Conservation (phyloP, 176 grass and related monocot species). For the Microstegium vimineum region DNA sequence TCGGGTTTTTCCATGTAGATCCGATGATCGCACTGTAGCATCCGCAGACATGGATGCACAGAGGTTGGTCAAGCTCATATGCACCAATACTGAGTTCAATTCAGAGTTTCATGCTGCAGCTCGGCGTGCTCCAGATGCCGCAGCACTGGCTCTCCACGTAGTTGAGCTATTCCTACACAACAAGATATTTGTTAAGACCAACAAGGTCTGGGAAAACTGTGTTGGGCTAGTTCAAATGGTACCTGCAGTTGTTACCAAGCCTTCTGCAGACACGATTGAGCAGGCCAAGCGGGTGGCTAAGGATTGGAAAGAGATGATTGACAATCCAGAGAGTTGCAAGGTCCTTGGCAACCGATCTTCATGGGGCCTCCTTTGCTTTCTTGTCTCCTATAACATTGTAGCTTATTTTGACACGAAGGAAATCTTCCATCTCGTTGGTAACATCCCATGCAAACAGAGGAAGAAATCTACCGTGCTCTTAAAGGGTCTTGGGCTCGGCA, state of each 20-base stretch:
- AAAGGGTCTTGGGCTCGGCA: conserved; percentile 18
- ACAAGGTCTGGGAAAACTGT: conserved; percentile 14
- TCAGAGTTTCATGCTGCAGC: neutral
- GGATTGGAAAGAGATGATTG: conserved; percentile 36
- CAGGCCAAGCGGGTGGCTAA: conserved; percentile 36
- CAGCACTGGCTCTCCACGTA: conserved; percentile 32
- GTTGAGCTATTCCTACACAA: conserved; percentile 27
- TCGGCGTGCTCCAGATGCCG: conserved; percentile 30
- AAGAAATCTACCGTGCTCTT: neutral
- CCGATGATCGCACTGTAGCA: neutral
- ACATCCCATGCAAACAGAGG: neutral
- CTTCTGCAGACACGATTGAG: neutral
- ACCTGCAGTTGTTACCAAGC: neutral
- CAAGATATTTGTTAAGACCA: neutral
- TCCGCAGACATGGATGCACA: conserved; percentile 21
- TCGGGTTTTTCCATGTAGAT: neutral
- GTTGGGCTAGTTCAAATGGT: conserved; percentile 29
- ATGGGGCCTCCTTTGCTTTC: conserved; percentile 39
- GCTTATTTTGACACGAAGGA: conserved; percentile 22
- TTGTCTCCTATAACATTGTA: conserved; percentile 42
- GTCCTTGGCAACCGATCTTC: conserved; percentile 9
- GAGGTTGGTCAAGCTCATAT: conserved; percentile 18
- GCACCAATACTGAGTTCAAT: neutral
- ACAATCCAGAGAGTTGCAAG: neutral
- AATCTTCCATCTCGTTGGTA: conserved; percentile 26